Evolutionary conservation across 2,329 filamentous ascomycete genomes (phyloP), one percentile per base, ranked within the genome.

Genomic region (Colletotrichum siamense): DNA sequence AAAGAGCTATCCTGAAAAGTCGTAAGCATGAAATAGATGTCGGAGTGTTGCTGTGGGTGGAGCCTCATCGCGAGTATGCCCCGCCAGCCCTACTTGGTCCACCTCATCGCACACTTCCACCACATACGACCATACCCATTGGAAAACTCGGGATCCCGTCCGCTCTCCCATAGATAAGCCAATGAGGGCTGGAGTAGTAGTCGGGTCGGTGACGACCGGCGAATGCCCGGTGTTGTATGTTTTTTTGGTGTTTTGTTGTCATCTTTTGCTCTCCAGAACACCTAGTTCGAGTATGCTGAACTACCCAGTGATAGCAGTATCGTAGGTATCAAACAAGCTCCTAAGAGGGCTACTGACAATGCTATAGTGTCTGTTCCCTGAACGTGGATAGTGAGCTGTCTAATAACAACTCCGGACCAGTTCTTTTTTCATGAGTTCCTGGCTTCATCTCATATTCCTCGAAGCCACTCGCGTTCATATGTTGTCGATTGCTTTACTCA

Each of bases 1-100:
- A 6, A 1, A 10, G 5, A 12, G n/a, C 1, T 13, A 1, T 22
- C 3, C 0, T 0, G 0, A 49, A 13, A 22, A 22, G 2, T 52
- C 6, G 44, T 22, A 12, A 13, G 18, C 18, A 13, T 49, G 44
- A 7, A 22, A 49, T 49, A 0, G 1, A 12, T 49, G 10, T 22
- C 10, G n/a, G 18, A n/a, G 44, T 22, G 44, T 1, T n/a, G 39
- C 18, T n/a, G 39, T 13, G 44, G 18, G 44, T 18, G 44, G 44
- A 13, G n/a, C 44, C 44, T n/a, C 44, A 49, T 49, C 44, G 18
- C 44, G n/a, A 49, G 44, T 22, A 12, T 22, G 44, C 44, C 44
- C 44, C 44, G 44, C 44, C 44, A 49, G 44, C 44, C 44, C 44
- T 49, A 49, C 44, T 49, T 49, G 18, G 18, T 49, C 44, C 44